These are phyloP conservation scores for Fragaria ananassa DNA, from an alignment of 306 rosid species.

Conservation along the genomic window DNA sequence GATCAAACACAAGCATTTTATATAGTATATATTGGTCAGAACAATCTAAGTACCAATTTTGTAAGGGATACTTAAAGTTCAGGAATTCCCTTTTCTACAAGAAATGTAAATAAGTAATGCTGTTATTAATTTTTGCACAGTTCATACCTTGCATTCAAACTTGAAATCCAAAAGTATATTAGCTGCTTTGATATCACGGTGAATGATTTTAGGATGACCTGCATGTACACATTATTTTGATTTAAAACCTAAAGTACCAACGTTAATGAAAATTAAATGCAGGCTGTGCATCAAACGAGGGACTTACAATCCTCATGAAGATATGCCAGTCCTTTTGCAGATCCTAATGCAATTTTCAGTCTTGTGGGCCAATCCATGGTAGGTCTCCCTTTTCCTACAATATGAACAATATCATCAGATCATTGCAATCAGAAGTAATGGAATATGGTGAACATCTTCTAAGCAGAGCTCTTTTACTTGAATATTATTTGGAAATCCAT, in stretches of 20 bases:
- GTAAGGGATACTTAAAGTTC: not conserved
- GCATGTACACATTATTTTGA: conserved; percentile 18
- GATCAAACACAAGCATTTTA: not conserved
- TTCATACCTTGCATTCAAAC: conserved; percentile 82
- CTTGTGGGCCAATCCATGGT: conserved; percentile 93
- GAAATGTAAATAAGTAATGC: not conserved
- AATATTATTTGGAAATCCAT: not conserved
- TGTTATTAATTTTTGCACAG: not conserved
- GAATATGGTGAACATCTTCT: not conserved
- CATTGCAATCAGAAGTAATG: conserved; percentile 11
- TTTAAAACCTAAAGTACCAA: conserved; percentile 11
- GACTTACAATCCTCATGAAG: conserved; percentile 96
- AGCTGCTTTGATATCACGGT: conserved; percentile 89
- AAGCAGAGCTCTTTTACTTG: not conserved
- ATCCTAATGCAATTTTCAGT: conserved; percentile 73
- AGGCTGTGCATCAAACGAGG: not conserved
- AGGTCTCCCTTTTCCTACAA: conserved; percentile 80
- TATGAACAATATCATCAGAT: conserved; percentile 28
- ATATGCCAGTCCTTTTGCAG: conserved; percentile 95
- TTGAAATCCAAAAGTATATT: conserved; percentile 88
- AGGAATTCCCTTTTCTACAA: not conserved
- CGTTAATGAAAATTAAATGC: not conserved
- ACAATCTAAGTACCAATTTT: not conserved
- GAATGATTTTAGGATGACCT: conserved; percentile 99
- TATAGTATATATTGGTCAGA: not conserved